Evolutionary conservation across 2,329 filamentous ascomycete species (phyloP).

Genomic region (Didymella segeticola): DNA sequence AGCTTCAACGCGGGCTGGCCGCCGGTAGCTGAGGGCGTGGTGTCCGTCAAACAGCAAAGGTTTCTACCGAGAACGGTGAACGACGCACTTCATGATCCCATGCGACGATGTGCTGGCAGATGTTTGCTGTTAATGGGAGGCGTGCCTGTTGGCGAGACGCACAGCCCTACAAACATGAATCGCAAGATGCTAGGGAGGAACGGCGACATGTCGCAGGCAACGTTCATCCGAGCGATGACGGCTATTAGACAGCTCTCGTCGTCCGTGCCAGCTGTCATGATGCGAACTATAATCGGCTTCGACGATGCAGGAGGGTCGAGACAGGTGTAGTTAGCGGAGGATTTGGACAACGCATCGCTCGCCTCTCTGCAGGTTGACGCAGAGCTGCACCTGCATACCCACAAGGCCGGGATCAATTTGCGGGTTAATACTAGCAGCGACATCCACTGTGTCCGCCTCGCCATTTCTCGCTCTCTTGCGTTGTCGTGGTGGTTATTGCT

Average conservation of each 20-base stretch:
- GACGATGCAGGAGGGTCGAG: conserved; percentile 32
- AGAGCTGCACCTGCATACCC: conserved; percentile 48
- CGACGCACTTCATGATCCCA: conserved; percentile 24
- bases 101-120: conserved; percentile 35
- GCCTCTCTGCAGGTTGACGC: conserved; percentile 50
- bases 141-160: conserved; percentile 27
- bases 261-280: conserved; percentile 49
- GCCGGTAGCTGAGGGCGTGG: conserved; percentile 27
- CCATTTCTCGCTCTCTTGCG: conserved; percentile 27
- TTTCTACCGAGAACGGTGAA: conserved; percentile 20
- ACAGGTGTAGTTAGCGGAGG: conserved; percentile 43
- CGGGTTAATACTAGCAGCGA: conserved; percentile 44
- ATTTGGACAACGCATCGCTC: conserved; percentile 43
- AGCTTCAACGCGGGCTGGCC: conserved; percentile 24
- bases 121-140: conserved; percentile 26
- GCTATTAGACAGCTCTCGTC: conserved; percentile 31
- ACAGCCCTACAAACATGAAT: conserved; percentile 30
- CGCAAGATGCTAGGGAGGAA: conserved; percentile 9
- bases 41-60: conserved; percentile 18
- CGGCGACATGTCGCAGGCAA: conserved; percentile 26
- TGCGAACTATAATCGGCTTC: conserved; percentile 34
- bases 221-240: conserved; percentile 26
- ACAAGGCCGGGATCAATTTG: conserved; percentile 38
- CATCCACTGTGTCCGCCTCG: conserved; percentile 37
- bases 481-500: conserved; percentile 19